Evolutionary conservation across 805 yeast species (phyloP).

Genomic region (Tetrapisispora namnaoensis): DNA sequence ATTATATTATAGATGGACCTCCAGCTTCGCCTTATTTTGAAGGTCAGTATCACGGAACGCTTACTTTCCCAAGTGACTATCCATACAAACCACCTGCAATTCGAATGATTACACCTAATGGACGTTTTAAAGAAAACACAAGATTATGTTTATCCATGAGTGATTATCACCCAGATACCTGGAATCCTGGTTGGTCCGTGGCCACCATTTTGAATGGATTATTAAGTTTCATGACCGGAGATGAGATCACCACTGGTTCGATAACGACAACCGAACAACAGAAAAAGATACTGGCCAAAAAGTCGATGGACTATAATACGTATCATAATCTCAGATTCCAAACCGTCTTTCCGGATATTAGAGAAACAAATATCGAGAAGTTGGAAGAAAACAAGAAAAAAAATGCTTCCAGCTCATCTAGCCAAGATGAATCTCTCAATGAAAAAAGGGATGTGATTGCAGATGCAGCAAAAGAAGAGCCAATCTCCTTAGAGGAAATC

Average conservation of each 20-base stretch:
- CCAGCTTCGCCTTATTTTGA: constrained; percentile 77
- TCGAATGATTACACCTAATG: constrained; percentile 82
- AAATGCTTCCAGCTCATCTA: neutral
- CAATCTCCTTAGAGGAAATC: constrained; percentile 31
- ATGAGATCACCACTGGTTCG: constrained; percentile 78
- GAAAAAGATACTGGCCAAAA: constrained; percentile 47
- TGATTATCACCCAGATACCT: constrained; percentile 86
- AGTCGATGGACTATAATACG: constrained; percentile 52
- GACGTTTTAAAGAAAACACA: constrained; percentile 72
- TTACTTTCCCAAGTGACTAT: constrained; percentile 72
- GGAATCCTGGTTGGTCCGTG: constrained; percentile 98
- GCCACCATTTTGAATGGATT: constrained; percentile 80
- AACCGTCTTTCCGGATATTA: constrained; percentile 61
- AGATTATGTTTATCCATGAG: constrained; percentile 85
- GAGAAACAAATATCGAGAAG: constrained; percentile 25
- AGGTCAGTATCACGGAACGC: constrained; percentile 87
- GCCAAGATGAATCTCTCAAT: constrained; percentile 1
- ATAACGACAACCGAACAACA: constrained; percentile 52
- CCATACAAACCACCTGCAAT: constrained; percentile 91
- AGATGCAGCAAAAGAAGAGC: constrained; percentile 26
- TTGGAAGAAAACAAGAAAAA: constrained; percentile 12
- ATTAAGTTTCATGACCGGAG: constrained; percentile 84
- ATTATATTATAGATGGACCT: constrained; percentile 85
- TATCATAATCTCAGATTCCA: constrained; percentile 47
- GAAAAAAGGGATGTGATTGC: constrained; percentile 16